Evolutionary conservation across 2,329 filamentous ascomycete species (phyloP).

Genomic region (Berkeleyomyces rouxiae): DNA sequence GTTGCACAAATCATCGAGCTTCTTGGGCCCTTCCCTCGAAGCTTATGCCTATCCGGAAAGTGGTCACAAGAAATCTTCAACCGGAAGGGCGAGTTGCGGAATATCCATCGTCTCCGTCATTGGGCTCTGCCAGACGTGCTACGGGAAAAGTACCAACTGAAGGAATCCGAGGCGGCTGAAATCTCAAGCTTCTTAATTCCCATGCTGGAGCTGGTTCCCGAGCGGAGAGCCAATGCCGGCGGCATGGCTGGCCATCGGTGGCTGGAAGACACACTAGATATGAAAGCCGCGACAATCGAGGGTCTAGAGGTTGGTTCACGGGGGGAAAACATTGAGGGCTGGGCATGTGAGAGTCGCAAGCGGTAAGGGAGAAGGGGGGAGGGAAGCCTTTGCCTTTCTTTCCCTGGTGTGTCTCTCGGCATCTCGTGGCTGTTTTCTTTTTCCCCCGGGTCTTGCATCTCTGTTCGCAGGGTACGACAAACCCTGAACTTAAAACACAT

Average conservation of each 20-base stretch:
- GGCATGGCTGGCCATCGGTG: constrained; percentile 82
- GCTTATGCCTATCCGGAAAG: constrained; percentile 79
- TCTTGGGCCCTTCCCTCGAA: constrained; percentile 82
- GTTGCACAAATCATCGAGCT: constrained; percentile 98
- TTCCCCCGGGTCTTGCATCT: not conserved
- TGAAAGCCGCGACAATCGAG: constrained; percentile 63
- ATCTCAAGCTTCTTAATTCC: constrained; percentile 72
- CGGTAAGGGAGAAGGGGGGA: constrained; percentile 29
- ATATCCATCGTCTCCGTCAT: constrained; percentile 89
- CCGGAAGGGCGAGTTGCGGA: constrained; percentile 86
- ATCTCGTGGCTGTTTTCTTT: not conserved
- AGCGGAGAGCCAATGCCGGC: constrained; percentile 82
- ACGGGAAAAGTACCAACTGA: constrained; percentile 92
- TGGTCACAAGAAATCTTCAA: constrained; percentile 99
- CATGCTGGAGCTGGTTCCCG: constrained; percentile 79
- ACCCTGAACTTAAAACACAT: not conserved
- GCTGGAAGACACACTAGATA: constrained; percentile 71
- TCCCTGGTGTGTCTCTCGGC: not conserved
- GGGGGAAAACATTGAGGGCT: constrained; percentile 87
- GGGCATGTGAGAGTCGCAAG: constrained; percentile 78
- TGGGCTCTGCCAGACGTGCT: constrained; percentile 91
- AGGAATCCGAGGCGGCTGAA: constrained; percentile 58
- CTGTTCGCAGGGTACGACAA: not conserved
- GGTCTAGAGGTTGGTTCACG: constrained; percentile 60
- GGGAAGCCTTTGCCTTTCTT: not conserved